These are phyloP conservation scores for Paraphoma sp. DNA, from an alignment of 2,329 filamentous ascomycete species.

Conservation along the genomic window DNA sequence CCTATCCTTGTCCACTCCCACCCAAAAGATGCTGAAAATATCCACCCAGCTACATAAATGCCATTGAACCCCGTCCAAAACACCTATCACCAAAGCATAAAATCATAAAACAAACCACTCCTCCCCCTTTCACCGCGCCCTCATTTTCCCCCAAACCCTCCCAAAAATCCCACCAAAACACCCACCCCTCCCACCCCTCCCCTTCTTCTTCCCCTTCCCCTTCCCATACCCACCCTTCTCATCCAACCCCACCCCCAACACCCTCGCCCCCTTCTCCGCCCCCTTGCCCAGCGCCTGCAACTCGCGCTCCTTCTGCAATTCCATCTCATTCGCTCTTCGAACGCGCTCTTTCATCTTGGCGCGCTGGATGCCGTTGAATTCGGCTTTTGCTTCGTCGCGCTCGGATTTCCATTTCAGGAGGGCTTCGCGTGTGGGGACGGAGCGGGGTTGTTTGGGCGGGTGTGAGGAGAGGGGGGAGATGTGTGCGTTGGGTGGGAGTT, in stretches of 20 bases:
- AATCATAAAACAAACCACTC: not conserved
- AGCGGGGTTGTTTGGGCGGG: constrained; percentile 1
- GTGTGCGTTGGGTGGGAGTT: constrained; percentile 2
- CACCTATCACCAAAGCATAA: not conserved
- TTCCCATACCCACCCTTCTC: not conserved
- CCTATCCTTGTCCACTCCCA: too few relatives aligned
- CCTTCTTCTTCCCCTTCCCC: not conserved
- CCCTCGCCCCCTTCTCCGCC: constrained; percentile 10
- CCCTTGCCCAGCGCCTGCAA: constrained; percentile 20
- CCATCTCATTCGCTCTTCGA: constrained; percentile 36
- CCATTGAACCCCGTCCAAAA: too few relatives aligned
- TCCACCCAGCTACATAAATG: too few relatives aligned
- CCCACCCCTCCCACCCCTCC: not conserved
- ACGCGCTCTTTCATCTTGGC: constrained; percentile 33
- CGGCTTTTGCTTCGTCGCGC: constrained; percentile 22
- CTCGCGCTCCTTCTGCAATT: constrained; percentile 31
- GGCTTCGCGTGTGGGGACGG: constrained; percentile 24
- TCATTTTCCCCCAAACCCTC: not conserved
- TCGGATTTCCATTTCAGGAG: constrained; percentile 33
- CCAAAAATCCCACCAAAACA: constrained; percentile 9
- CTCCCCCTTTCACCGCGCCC: not conserved
- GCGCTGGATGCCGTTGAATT: constrained; percentile 9
- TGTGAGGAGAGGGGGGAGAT: not conserved
- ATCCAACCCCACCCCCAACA: constrained; percentile 8
- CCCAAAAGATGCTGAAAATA: too few relatives aligned